Evolutionary conservation across 768 basidiomycete genomes (phyloP).

Genomic region (Lyophyllum semitale): DNA sequence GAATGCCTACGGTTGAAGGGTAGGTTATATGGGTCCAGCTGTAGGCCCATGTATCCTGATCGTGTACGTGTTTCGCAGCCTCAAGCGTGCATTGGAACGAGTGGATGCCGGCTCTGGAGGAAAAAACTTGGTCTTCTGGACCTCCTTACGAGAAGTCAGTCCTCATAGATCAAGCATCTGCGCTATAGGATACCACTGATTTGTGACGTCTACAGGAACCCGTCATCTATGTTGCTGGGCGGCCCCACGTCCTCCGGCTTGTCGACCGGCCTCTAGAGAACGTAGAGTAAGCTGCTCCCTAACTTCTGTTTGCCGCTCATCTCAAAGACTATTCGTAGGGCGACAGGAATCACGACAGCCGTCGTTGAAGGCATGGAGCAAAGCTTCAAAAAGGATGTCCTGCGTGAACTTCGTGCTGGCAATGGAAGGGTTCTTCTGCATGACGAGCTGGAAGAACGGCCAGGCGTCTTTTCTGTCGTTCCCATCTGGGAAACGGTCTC

Average conservation of each 20-base stretch:
- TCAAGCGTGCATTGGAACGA: slow-evolving; percentile 74
- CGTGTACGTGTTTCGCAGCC: slow-evolving; percentile 36
- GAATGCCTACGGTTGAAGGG: slow-evolving; percentile 96
- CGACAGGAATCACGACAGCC: slow-evolving; percentile 89
- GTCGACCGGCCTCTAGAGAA: slow-evolving; percentile 90
- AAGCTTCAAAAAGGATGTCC: slow-evolving; percentile 83
- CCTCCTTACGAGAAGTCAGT: slow-evolving; percentile 85
- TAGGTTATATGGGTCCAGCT: slow-evolving; percentile 25
- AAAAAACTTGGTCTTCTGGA: slow-evolving; percentile 81
- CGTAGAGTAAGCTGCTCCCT: slow-evolving; percentile 72
- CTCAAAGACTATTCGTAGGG: slow-evolving; percentile 43
- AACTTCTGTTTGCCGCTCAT: not conserved
- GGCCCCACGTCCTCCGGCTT: slow-evolving; percentile 88
- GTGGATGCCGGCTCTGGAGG: slow-evolving; percentile 85
- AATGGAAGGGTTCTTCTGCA: slow-evolving; percentile 86
- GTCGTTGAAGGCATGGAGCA: slow-evolving; percentile 93
- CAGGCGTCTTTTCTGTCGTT: slow-evolving; percentile 87
- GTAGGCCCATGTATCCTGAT: not conserved
- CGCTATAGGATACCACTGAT: not conserved
- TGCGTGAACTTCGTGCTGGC: slow-evolving; percentile 73
- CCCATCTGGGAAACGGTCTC: slow-evolving; percentile 92
- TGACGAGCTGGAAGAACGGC: slow-evolving; percentile 93
- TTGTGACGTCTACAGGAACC: slow-evolving; percentile 63
- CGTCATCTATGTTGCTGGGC: slow-evolving; percentile 84
- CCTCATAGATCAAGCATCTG: not conserved